Percentiles rank a stretch among this genome's conserved stretches.
phyloP scores from a whole-genome alignment of 2,329 filamentous ascomycete species.

The Rosellinia necatrix region DNA sequence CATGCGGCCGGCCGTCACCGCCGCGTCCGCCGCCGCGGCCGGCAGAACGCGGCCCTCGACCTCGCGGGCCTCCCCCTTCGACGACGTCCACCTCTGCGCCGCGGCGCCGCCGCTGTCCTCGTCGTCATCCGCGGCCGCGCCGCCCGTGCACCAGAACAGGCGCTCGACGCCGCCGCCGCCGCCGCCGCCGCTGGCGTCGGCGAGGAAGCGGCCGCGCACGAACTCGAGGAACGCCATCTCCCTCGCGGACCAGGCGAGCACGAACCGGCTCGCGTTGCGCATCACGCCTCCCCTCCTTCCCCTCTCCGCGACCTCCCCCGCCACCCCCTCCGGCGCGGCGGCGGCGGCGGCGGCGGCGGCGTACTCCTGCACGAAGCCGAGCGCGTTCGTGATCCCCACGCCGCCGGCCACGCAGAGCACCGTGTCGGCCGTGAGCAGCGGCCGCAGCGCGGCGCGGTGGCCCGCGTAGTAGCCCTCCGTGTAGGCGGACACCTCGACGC shows the following conservation, averaged over 20 bases:
- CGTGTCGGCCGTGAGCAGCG: slow-evolving; percentile 23
- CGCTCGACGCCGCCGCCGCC: slow-evolving; percentile 25
- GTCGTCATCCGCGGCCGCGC: too few species aligned
- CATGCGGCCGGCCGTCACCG: slow-evolving; percentile 28
- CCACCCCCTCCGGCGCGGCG: not conserved
- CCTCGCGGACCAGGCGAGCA: slow-evolving; percentile 36
- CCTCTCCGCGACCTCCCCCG: not conserved
- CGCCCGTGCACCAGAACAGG: slow-evolving; percentile 26
- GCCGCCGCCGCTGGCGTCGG: slow-evolving; percentile 15
- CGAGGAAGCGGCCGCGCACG: slow-evolving; percentile 29
- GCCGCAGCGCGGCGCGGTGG: slow-evolving; percentile 19
- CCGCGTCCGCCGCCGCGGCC: not conserved
- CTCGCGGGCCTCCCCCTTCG: not conserved
- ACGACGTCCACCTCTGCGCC: not conserved
- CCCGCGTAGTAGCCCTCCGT: slow-evolving; percentile 30
- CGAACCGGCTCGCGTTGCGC: slow-evolving; percentile 29
- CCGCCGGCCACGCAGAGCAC: slow-evolving; percentile 28
- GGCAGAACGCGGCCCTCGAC: not conserved
- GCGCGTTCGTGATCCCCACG: slow-evolving; percentile 27
- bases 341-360: too few species aligned
- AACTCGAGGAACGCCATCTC: slow-evolving; percentile 33
- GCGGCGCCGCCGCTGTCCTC: too few species aligned
- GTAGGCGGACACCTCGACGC: slow-evolving; percentile 20
- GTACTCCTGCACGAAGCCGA: slow-evolving; percentile 33
- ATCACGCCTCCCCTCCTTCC: slow-evolving; percentile 16